Percentiles rank a stretch among this genome's conserved stretches.
These are phyloP conservation scores for Cynanchum wilfordii DNA, from an alignment of 257 asterid species.

Conservation along the genomic window DNA sequence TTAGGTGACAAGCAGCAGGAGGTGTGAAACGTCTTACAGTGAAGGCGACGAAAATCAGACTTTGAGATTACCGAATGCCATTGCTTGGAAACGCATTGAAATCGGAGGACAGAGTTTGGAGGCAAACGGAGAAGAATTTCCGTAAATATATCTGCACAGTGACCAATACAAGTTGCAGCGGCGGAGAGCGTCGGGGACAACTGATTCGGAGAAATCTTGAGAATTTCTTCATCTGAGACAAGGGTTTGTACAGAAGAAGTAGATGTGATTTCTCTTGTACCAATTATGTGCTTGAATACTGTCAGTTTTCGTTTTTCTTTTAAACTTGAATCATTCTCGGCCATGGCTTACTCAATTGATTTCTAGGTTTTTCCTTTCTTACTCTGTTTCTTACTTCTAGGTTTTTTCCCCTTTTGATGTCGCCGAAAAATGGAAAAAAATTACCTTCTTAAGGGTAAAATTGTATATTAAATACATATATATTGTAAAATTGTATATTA, in stretches of 20 bases:
- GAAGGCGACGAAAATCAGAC: conserved; percentile 1
- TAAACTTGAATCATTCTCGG: neutral
- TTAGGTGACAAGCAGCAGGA: neutral
- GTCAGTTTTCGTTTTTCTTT: neutral
- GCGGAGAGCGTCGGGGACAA: neutral
- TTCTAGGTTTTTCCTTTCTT: too few relatives aligned
- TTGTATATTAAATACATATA: too few relatives aligned
- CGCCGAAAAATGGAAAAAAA: too few relatives aligned
- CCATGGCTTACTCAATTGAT: neutral
- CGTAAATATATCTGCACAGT: neutral
- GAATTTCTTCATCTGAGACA: neutral
- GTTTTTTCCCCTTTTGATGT: too few relatives aligned
- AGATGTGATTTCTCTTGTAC: neutral
- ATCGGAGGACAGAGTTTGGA: conserved; percentile 4
- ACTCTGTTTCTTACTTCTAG: too few relatives aligned
- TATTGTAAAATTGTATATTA: too few relatives aligned
- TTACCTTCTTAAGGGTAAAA: too few relatives aligned
- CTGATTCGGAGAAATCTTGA: too few relatives aligned
- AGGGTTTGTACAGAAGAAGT: neutral
- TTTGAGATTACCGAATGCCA: conserved; percentile 1
- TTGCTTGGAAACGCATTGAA: conserved; percentile 7
- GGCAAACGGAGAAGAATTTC: neutral
- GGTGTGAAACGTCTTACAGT: neutral
- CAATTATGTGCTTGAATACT: too few relatives aligned
- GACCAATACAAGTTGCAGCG: neutral